Conservation (phyloP, 495 filamentous ascomycete genomes). For the Podospora fimiseda region DNA sequence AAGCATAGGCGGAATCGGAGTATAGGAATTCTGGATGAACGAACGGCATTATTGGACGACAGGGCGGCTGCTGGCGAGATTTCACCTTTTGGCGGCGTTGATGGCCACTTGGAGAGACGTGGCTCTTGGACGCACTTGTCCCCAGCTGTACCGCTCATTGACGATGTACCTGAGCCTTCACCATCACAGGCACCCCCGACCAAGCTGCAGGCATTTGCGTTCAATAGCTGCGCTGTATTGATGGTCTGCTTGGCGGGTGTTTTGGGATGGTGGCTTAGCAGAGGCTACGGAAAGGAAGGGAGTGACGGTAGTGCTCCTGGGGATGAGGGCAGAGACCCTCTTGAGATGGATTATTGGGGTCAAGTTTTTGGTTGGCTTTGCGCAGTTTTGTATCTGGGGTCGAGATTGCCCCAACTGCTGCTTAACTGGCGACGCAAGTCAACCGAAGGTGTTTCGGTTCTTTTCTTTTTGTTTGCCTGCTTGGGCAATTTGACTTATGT, state of each 20-base stretch:
- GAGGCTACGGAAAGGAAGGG: slow-evolving; percentile 21
- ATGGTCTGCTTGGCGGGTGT: slow-evolving; percentile 79
- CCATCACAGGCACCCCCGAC: slow-evolving; percentile 34
- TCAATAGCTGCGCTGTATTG: slow-evolving; percentile 65
- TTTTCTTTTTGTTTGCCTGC: slow-evolving; percentile 96
- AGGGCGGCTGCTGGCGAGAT: background rate
- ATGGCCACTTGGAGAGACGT: slow-evolving; percentile 36
- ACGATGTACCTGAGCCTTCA: slow-evolving; percentile 26
- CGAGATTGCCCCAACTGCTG: slow-evolving; percentile 78
- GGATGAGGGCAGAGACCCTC: slow-evolving; percentile 22
- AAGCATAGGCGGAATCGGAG: background rate
- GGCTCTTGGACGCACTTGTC: slow-evolving; percentile 58
- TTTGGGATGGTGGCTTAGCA: slow-evolving; percentile 75
- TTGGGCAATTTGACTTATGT: slow-evolving; percentile 92
- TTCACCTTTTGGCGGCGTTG: slow-evolving; percentile 1
- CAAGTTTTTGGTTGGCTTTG: slow-evolving; percentile 84
- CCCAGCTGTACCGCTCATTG: slow-evolving; percentile 66
- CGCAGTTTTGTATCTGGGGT: slow-evolving; percentile 81
- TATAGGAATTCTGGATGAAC: slow-evolving; percentile 28
- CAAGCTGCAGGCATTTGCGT: slow-evolving; percentile 52
- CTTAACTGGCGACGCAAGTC: slow-evolving; percentile 85
- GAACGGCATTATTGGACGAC: slow-evolving; percentile 32
- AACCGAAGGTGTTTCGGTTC: slow-evolving; percentile 81
- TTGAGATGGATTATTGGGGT: slow-evolving; percentile 66
- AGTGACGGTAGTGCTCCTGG: slow-evolving; percentile 6